Percentiles rank a stretch among this genome's conserved stretches.
phyloP scores from a whole-genome alignment of 2,329 filamentous ascomycete genomes.

The Cercospora nicotianae region DNA sequence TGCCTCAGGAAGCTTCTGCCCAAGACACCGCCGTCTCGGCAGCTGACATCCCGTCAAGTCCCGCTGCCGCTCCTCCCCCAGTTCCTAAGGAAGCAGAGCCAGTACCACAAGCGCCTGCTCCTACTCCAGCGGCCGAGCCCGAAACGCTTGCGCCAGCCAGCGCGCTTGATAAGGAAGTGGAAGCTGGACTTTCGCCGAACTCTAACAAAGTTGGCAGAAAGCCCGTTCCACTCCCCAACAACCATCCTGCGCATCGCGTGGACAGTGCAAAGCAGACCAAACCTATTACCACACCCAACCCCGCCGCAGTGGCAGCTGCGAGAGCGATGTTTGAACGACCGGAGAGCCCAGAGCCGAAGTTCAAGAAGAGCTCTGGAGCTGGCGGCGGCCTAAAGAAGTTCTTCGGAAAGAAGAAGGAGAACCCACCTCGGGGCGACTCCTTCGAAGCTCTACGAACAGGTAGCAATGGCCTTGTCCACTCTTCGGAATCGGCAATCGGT shows the following conservation, averaged over 20 bases:
- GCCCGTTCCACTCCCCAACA: slow-evolving; percentile 37
- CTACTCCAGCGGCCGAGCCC: slow-evolving; percentile 9
- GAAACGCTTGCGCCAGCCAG: slow-evolving; percentile 8
- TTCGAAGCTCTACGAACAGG: slow-evolving; percentile 54
- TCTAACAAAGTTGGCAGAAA: slow-evolving; percentile 35
- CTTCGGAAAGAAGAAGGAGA: slow-evolving; percentile 63
- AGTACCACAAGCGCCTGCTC: slow-evolving; percentile 3
- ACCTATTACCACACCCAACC: slow-evolving; percentile 33
- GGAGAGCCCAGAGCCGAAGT: slow-evolving; percentile 34
- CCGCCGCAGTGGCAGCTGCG: slow-evolving; percentile 36
- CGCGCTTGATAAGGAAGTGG: slow-evolving; percentile 30
- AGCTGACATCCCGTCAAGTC: not conserved
- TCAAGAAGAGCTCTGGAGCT: slow-evolving; percentile 45
- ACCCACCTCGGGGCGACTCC: slow-evolving; percentile 40
- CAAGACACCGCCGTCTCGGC: not conserved
- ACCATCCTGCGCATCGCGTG: slow-evolving; percentile 47
- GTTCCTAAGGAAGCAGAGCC: slow-evolving; percentile 21
- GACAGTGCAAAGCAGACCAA: slow-evolving; percentile 22
- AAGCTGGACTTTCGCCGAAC: slow-evolving; percentile 22
- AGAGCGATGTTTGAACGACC: slow-evolving; percentile 36
- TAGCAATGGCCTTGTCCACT: slow-evolving; percentile 32
- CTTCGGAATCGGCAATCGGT: slow-evolving; percentile 35
- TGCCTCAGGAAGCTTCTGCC: slow-evolving; percentile 7
- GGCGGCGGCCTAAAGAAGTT: slow-evolving; percentile 61
- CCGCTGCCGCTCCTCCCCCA: slow-evolving; percentile 14